Conservation (phyloP, 352 stramenopile species). For the Phytopythium boreale region DNA sequence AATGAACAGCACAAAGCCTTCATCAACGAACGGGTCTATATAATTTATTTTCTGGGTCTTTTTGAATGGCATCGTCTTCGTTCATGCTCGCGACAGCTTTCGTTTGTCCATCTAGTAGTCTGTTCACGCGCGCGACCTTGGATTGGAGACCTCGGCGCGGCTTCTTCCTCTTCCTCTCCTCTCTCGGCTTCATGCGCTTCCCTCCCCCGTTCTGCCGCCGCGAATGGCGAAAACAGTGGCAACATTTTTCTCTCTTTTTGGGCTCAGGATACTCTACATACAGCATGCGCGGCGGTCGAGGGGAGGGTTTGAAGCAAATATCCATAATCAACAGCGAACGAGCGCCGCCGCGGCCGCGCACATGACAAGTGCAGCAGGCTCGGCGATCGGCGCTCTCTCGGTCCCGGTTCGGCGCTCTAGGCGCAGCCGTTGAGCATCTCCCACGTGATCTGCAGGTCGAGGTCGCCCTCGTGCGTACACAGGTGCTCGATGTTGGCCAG, state of each 20-base stretch:
- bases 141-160: not conserved
- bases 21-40: slow-evolving; percentile 8
- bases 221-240: not conserved
- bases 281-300: not conserved
- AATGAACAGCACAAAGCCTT: not conserved
- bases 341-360: not conserved
- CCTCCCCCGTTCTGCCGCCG: not conserved
- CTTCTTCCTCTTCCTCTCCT: not conserved
- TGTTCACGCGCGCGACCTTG: not conserved
- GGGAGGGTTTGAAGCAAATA: not conserved
- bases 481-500: slow-evolving; percentile 77
- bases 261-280: slow-evolving; percentile 7
- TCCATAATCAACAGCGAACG: slow-evolving; percentile 3
- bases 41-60: slow-evolving; percentile 48
- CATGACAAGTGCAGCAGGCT: not conserved
- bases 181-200: not conserved
- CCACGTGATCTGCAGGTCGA: slow-evolving; percentile 85
- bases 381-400: not conserved
- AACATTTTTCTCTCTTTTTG: slow-evolving; percentile 3
- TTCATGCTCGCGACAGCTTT: not conserved
- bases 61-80: no score
- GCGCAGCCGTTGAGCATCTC: slow-evolving; percentile 67
- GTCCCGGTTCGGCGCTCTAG: slow-evolving; percentile 15
- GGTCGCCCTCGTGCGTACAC: slow-evolving; percentile 77
- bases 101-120: not conserved